phyloP scores from a whole-genome alignment of 345 rosid genomes.

The Zanthoxylum bungeanum region DNA sequence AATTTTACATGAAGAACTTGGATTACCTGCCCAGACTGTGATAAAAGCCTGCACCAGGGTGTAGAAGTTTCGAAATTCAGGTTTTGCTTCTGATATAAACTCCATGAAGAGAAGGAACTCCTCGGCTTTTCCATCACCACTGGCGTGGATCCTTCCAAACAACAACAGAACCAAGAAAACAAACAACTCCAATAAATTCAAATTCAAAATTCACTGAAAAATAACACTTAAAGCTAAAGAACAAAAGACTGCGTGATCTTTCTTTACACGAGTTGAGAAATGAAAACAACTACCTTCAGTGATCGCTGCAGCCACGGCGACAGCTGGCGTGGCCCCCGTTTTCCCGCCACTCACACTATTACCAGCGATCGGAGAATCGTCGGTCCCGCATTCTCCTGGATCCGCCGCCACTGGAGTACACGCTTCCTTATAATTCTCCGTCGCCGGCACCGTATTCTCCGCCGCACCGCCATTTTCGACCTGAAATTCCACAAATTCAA shows the following conservation, averaged over 20 bases:
- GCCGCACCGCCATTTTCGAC: slow-evolving; percentile 49
- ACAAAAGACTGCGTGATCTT: background rate
- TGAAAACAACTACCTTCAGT: slow-evolving; percentile 48
- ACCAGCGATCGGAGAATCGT: slow-evolving; percentile 44
- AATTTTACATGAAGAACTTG: background rate
- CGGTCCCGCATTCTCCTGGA: slow-evolving; percentile 51
- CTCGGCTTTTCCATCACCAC: slow-evolving; percentile 47
- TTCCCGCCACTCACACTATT: slow-evolving; percentile 42
- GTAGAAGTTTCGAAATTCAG: slow-evolving; percentile 31
- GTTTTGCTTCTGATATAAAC: slow-evolving; percentile 41
- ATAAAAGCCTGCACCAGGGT: slow-evolving; percentile 76
- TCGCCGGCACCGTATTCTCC: slow-evolving; percentile 43
- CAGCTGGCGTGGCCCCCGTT: slow-evolving; percentile 47
- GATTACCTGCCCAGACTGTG: slow-evolving; percentile 73
- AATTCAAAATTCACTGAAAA: slow-evolving; percentile 9
- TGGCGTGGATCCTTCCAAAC: slow-evolving; percentile 53
- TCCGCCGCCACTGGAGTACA: slow-evolving; percentile 41
- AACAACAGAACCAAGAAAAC: slow-evolving; percentile 5
- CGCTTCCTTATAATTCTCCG: slow-evolving; percentile 59
- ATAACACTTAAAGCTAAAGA: background rate
- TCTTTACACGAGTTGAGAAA: background rate
- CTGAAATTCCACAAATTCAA: slow-evolving; percentile 31
- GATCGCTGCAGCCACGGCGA: slow-evolving; percentile 50
- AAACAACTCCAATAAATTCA: slow-evolving; percentile 8
- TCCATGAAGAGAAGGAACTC: slow-evolving; percentile 47